Evolutionary conservation across 1,139 yeast species (phyloP).

Genomic region (Meyerozyma smithsonii): DNA sequence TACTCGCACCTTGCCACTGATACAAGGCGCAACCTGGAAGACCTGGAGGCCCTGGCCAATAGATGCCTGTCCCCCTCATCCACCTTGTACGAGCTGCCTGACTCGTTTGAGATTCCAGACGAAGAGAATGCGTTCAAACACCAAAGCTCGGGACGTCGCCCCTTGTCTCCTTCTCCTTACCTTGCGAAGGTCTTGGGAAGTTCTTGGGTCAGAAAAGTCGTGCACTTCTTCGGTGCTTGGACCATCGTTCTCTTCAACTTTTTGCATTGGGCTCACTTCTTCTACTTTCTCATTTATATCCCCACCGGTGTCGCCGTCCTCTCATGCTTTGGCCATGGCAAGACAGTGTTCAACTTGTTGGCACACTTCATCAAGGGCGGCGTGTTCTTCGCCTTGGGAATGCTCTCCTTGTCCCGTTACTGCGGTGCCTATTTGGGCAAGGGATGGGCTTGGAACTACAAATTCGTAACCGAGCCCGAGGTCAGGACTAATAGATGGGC

Average conservation of each 20-base stretch:
- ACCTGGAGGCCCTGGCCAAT: neutral
- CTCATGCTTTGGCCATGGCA: slow-evolving; percentile 62
- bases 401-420: slow-evolving; percentile 75
- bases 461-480: slow-evolving; percentile 28
- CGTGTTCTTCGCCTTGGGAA: slow-evolving; percentile 72
- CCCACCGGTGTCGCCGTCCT: slow-evolving; percentile 78
- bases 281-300: slow-evolving; percentile 54
- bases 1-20: neutral
- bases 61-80: neutral
- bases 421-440: slow-evolving; percentile 70
- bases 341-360: slow-evolving; percentile 66
- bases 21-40: neutral
- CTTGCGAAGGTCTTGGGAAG: slow-evolving; percentile 23
- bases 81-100: neutral
- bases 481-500: slow-evolving; percentile 26
- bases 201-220: slow-evolving; percentile 23
- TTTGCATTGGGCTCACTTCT: slow-evolving; percentile 63
- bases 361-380: slow-evolving; percentile 98
- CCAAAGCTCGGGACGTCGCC: neutral
- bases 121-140: neutral
- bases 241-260: slow-evolving; percentile 39
- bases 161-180: slow-evolving; percentile 6
- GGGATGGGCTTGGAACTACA: slow-evolving; percentile 93
- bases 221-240: slow-evolving; percentile 31
- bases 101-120: neutral